Evolutionary conservation across 768 basidiomycete species (phyloP).

Genomic region (Agrocybe chaxingu): DNA sequence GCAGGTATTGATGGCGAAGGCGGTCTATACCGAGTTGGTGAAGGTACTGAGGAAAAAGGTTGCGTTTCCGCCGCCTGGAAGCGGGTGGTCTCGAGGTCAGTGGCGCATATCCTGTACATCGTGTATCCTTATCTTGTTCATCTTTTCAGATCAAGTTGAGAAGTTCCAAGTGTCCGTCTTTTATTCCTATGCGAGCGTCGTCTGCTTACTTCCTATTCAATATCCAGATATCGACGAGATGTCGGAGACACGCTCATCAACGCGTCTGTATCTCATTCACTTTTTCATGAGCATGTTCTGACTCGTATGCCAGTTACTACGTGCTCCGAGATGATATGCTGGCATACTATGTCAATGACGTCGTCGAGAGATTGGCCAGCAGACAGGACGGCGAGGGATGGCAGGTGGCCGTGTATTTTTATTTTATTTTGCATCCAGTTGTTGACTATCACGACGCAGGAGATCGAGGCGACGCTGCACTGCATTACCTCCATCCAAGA

Average conservation of each 20-base stretch:
- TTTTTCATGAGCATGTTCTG: not conserved
- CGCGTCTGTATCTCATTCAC: constrained; percentile 50
- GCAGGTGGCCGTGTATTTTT: constrained; percentile 53
- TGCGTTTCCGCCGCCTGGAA: constrained; percentile 58
- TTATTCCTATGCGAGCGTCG: not conserved
- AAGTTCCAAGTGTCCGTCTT: constrained; percentile 69
- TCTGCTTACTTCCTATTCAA: not conserved
- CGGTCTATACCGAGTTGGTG: constrained; percentile 79
- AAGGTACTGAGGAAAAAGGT: constrained; percentile 69
- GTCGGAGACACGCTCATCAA: constrained; percentile 88
- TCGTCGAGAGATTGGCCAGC: constrained; percentile 49
- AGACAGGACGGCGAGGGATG: constrained; percentile 50
- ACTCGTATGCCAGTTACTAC: constrained; percentile 59
- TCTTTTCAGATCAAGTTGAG: constrained; percentile 65
- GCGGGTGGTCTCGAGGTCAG: constrained; percentile 70
- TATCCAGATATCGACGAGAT: constrained; percentile 71
- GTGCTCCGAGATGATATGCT: constrained; percentile 85
- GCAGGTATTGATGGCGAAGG: constrained; percentile 58
- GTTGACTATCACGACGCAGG: constrained; percentile 36
- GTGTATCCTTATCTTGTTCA: constrained; percentile 8
- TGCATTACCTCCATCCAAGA: constrained; percentile 87
- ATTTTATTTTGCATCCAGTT: not conserved
- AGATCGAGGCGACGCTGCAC: constrained; percentile 83
- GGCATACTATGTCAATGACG: constrained; percentile 60
- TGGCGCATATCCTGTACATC: constrained; percentile 2